Base-by-base conservation (phyloP, 1,139 yeast genomes). In the Meyerozyma carpophila region DNA sequence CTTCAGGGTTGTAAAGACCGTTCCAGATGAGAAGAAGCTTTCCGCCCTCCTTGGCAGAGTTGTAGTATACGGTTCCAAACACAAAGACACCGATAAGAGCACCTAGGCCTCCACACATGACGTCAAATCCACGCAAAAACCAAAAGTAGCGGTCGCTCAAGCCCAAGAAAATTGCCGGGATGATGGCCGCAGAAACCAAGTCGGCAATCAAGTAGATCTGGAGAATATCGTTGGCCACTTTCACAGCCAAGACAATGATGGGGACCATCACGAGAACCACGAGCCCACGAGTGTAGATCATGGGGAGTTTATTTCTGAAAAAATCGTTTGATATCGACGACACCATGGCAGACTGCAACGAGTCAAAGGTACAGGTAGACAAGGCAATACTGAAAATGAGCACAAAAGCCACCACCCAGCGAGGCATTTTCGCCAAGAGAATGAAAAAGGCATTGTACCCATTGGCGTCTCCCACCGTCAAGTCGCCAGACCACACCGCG, bases 171-270 rank as follows among this genome's bases (percentile, higher is more conserved):
- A 91, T 63, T n/a, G 86, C 77, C 1, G 97, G 98, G 38, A 91
- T 83, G 28, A 90, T 82, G 9, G 95, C 84, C 9, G 95, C 81
- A 16, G 96, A 85, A 28, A 91, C 81, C 61, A 91, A 73, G 64
- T 91, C 98, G 4, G 95, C 95, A 68, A 91, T 90, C 59, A 91
- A 76, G 63, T 85, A 91, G 56, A 91, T 87, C 61, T 86, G 91
- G 53, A 91, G 72, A 45, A 91, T 85, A 58, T 87, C 83, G 46
- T 89, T 79, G 2, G 96, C 95, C 29, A 81, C 84, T 57, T 82
- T 77, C 37, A 87, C 67, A 1, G 96, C 96, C 50, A 90, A 86
- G 24, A 88, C 90, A 43, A 90, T 79, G 31, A 85, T 82, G 10
- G 97, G 98, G 25, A 85, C 79, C 79, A 90, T 87, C 45, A 88